These are phyloP conservation scores for Chrysoporthe austroafricana DNA, from an alignment of 2,329 filamentous ascomycete genomes.

Conservation along the genomic window DNA sequence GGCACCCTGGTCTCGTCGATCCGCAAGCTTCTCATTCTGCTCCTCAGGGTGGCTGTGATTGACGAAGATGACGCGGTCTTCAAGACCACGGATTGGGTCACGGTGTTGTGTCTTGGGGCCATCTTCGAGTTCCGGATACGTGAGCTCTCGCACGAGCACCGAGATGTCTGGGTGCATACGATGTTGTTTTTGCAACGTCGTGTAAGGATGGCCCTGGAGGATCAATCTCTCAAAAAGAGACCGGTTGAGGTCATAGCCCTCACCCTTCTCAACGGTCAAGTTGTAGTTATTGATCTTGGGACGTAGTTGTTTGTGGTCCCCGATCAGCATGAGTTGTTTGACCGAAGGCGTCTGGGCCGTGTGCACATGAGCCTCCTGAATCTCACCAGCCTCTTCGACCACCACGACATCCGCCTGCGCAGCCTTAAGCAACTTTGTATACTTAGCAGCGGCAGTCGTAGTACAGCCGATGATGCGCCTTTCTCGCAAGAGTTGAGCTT, in stretches of 20 bases:
- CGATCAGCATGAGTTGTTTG: constrained; percentile 70
- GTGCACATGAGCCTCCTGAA: constrained; percentile 69
- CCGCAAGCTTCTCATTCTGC: constrained; percentile 45
- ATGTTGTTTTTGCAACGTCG: constrained; percentile 64
- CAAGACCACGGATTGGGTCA: constrained; percentile 57
- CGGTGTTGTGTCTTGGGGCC: constrained; percentile 52
- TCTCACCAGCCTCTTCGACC: constrained; percentile 75
- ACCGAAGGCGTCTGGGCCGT: constrained; percentile 59
- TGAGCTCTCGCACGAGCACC: constrained; percentile 56
- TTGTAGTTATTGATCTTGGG: constrained; percentile 67
- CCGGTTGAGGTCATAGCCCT: constrained; percentile 68
- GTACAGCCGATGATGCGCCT: constrained; percentile 72
- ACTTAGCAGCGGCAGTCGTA: constrained; percentile 70
- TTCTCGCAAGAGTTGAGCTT: constrained; percentile 48
- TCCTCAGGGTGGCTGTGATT: constrained; percentile 63
- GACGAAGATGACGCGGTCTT: constrained; percentile 66
- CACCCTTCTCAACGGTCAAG: constrained; percentile 64
- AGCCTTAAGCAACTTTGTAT: constrained; percentile 56
- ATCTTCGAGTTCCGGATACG: constrained; percentile 66
- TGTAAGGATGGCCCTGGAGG: constrained; percentile 54
- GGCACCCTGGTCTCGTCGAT: constrained; percentile 53
- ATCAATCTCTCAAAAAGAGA: constrained; percentile 74
- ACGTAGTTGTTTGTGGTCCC: constrained; percentile 73
- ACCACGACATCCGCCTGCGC: constrained; percentile 63
- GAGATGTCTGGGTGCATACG: constrained; percentile 73